phyloP scores from a whole-genome alignment of 768 basidiomycete genomes.

The Tricholoma bakamatsutake region DNA sequence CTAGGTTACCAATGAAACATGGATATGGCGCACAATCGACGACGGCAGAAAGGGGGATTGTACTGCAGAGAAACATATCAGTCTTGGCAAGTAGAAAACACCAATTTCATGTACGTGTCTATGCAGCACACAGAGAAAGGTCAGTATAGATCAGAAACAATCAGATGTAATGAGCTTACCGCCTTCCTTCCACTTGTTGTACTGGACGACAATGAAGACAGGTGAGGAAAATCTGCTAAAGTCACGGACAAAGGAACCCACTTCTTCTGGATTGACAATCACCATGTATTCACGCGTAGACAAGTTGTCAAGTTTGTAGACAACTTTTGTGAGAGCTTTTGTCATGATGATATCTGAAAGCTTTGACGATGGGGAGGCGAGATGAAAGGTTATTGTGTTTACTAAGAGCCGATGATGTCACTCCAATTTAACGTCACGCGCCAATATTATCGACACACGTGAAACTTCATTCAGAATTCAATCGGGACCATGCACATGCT shows the following conservation, averaged over 20 bases:
- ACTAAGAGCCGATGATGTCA: conserved; percentile 18
- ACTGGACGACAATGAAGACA: conserved; percentile 33
- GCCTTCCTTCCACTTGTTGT: conserved; percentile 74
- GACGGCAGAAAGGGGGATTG: conserved; percentile 67
- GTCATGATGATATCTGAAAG: conserved; percentile 28
- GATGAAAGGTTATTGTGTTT: too few relatives aligned
- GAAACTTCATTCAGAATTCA: conserved; percentile 5
- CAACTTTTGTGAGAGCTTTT: conserved; percentile 55
- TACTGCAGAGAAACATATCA: conserved; percentile 32
- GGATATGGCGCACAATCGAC: conserved; percentile 62
- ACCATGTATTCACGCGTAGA: conserved; percentile 69
- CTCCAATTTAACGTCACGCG: conserved; percentile 24
- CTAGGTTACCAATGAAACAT: neutral
- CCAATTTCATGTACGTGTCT: conserved; percentile 59
- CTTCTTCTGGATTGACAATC: conserved; percentile 62
- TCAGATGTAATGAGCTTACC: conserved; percentile 38
- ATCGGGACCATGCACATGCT: conserved; percentile 9
- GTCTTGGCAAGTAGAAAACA: neutral
- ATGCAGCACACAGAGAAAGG: conserved; percentile 6
- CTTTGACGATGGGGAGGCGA: conserved; percentile 9
- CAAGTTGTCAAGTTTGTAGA: conserved; percentile 74
- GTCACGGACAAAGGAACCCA: conserved; percentile 25
- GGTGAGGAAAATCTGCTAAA: conserved; percentile 7
- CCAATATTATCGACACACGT: too few relatives aligned
- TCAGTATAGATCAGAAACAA: conserved; percentile 14